Evolutionary conservation across 2,329 filamentous ascomycete genomes (phyloP), one percentile per base, ranked within the genome.

Genomic region (Microcyclospora tardicrescens): DNA sequence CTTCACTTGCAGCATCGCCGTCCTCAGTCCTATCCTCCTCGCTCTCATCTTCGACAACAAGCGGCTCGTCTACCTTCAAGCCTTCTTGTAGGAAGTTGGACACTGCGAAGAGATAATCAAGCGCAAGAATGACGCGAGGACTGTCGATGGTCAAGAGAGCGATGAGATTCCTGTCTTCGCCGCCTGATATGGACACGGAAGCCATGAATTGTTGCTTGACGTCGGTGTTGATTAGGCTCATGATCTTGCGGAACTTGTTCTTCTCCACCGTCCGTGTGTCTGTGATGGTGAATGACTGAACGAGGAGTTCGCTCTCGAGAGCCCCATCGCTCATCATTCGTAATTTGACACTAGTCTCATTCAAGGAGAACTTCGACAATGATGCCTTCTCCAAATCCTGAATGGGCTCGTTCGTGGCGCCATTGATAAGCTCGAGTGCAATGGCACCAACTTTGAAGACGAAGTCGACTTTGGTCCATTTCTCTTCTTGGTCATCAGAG

Each of bases 181-280:
- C 86, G 12, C 86, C 84, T 0, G 87, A 86, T 61, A 98, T 93
- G 0, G 87, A 93, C 3, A 98, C 67, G 57, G 83, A 95, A 13
- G 91, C 91, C 91, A 98, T 98, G 55, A 98, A 87, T 52, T 99
- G 93, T 59, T 96, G 87, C 34, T 77, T 75, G 39, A 91, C 86
- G 40, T 87, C 81, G 50, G 86, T 89, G 61, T 95, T 96, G 54
- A 87, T 86, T 39, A 93, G 79, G 2, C 87, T 87, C 91, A 98
- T 96, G 63, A 98, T 95, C 59, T 89, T 93, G 36, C 86, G 78
- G 70, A 93, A 99, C 57, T 93, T 95, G 66, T 95, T 98, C 5
- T 81, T 83, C 51, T 93, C 87, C 38, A 77, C 75, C 4, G 77
- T 79, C n/a, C 93, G 79, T 46, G 82, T 95, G 58, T 99, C 91